Conservation (phyloP, 345 rosid species). For the Syzygium oleosum region DNA sequence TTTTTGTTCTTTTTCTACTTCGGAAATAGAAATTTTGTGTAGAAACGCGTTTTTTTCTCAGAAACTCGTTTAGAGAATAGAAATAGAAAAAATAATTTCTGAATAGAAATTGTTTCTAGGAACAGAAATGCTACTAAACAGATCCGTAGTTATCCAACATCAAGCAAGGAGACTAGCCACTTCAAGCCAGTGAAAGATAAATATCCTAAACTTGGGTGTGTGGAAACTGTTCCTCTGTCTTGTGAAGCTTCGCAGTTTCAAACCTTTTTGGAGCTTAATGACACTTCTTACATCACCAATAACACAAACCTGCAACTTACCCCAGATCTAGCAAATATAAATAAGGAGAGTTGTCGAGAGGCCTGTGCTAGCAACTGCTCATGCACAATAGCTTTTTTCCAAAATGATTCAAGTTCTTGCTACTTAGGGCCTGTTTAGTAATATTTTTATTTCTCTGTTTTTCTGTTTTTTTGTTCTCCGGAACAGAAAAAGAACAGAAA, state of each 20-base stretch:
- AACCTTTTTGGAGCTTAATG: background rate
- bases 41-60: no score
- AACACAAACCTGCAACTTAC: background rate
- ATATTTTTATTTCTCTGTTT: no score
- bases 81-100: no score
- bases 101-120: no score
- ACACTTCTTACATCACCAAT: background rate
- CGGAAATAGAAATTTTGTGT: no score
- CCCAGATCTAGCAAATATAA: background rate
- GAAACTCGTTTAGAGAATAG: no score
- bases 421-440: background rate
- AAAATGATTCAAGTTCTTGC: constrained; percentile 4
- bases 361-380: constrained; percentile 13
- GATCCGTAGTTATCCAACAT: background rate
- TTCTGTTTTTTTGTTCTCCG: no score
- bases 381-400: constrained; percentile 9
- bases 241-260: background rate
- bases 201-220: background rate
- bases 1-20: no score
- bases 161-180: background rate
- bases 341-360: background rate
- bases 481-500: no score
- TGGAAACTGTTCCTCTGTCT: background rate
- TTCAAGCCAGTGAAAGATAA: background rate
- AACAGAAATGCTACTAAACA: no score